Evolutionary conservation across 768 basidiomycete species (phyloP), one percentile per base, ranked within the genome.

Genomic region (Trichaptum fuscoviolaceum): DNA sequence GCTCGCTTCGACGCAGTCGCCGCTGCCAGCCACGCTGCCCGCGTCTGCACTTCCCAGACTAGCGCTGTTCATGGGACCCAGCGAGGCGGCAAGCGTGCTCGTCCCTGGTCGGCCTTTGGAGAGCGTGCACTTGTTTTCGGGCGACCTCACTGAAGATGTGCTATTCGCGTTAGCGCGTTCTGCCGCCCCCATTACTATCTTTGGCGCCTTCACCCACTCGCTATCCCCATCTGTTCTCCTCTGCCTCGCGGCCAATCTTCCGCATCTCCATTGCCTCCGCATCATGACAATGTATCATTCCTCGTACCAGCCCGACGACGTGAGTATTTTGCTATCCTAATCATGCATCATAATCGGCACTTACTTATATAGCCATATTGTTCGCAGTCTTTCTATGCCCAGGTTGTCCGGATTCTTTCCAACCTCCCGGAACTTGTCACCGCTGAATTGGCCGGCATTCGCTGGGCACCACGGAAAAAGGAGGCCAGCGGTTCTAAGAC

Each of bases 361-460:
- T 72, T 79, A 73, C 87, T 88, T 76, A 78, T 85, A 77, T 62
- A 12, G 17, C 26, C 35, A 64, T 35, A 25, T 30, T 52, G 7
- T 60, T 17, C 65, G 20, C 71, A 92, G 88, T 79, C 81, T 23
- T 89, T 89, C 72, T 88, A 88, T 71, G 78, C 85, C 61, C 81
- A 87, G 68, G 84, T 89, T 58, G 83, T 88, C 64, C 76, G 77
- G 62, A 78, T 81, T 7, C 80, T 93, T 67, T 79, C 82, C n/a
- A 81, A 82, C 8, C 83, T 92, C 68, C 77, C 84, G n/a, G 77
- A 84, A 65, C 82, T 92, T 36, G 78, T 82, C 68, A 83, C 84
- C 60, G 91, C 91, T 71, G 91, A 92, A 73, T 83, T 92, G 30
- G 87, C 84, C 61, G 91, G 91, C 35, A 85, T 92, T 77, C 88